phyloP scores from a whole-genome alignment of 495 filamentous ascomycete species.

The Aspergillus egyptiacus region DNA sequence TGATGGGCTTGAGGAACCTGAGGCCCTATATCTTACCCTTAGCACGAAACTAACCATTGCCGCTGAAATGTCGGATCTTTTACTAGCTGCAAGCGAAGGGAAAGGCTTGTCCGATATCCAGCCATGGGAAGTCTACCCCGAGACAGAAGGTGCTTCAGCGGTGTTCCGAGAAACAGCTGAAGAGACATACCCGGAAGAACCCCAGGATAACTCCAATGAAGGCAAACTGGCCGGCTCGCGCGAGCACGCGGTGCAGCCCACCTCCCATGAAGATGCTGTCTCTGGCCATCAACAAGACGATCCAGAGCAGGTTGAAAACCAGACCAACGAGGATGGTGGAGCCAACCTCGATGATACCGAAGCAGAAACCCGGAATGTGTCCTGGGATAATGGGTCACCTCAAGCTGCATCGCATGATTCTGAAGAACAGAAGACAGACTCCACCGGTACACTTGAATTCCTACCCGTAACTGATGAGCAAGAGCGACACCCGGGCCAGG shows the following conservation, averaged over 20 bases:
- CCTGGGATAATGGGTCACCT: not conserved
- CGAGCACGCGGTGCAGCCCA: not conserved
- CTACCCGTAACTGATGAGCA: slow-evolving; percentile 12
- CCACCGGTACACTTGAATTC: slow-evolving; percentile 26
- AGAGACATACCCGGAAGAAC: slow-evolving; percentile 9
- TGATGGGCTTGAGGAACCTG: slow-evolving; percentile 49
- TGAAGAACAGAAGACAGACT: slow-evolving; percentile 29
- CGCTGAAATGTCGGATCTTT: slow-evolving; percentile 44
- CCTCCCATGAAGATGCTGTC: slow-evolving; percentile 5
- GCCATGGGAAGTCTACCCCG: slow-evolving; percentile 33
- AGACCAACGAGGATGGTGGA: not conserved
- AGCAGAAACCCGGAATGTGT: slow-evolving; percentile 9
- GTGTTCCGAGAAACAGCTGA: slow-evolving; percentile 14
- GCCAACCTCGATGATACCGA: not conserved
- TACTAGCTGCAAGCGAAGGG: slow-evolving; percentile 49
- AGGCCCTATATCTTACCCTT: slow-evolving; percentile 53
- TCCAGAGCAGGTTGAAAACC: slow-evolving; percentile 3
- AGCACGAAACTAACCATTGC: slow-evolving; percentile 35
- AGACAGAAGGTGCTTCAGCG: slow-evolving; percentile 23
- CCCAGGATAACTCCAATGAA: slow-evolving; percentile 6
- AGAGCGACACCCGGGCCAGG: slow-evolving; percentile 16
- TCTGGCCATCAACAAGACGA: slow-evolving; percentile 7
- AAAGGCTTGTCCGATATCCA: slow-evolving; percentile 53
- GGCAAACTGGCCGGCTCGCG: not conserved
- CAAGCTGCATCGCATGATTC: slow-evolving; percentile 22